These are phyloP conservation scores for Lagerstroemia speciosa DNA, from an alignment of 345 rosid genomes.

Conservation along the genomic window DNA sequence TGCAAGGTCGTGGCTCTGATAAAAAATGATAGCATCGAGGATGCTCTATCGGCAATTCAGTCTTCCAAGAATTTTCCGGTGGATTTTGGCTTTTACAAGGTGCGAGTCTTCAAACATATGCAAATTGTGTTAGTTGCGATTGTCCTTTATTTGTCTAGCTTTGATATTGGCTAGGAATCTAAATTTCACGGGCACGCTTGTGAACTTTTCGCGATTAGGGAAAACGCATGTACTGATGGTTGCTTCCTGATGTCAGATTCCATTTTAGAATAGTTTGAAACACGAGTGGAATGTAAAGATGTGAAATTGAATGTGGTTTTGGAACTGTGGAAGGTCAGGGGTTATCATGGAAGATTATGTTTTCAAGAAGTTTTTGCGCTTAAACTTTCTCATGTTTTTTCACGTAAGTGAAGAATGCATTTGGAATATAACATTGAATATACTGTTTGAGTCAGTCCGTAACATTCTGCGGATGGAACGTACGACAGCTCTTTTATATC, in stretches of 20 bases:
- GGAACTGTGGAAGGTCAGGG: neutral
- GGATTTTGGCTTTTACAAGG: slow-evolving; percentile 69
- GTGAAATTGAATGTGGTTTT: neutral
- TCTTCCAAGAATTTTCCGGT: slow-evolving; percentile 30
- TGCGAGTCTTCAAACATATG: slow-evolving; percentile 2
- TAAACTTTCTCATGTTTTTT: no score
- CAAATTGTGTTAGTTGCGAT: neutral
- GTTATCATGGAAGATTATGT: neutral
- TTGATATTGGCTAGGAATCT: neutral
- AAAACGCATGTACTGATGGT: neutral
- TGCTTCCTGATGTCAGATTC: neutral
- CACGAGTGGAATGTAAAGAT: neutral
- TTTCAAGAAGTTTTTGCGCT: neutral
- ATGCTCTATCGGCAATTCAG: slow-evolving; percentile 54
- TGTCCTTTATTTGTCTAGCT: neutral
- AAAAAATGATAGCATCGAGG: slow-evolving; percentile 55
- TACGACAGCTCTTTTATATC: no score
- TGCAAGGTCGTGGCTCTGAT: slow-evolving; percentile 82
- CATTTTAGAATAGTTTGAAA: neutral
- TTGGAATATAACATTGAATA: no score
- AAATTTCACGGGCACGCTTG: no score
- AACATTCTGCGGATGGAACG: no score
- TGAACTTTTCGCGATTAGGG: no score
- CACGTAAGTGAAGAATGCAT: neutral
- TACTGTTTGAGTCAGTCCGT: no score